Evolutionary conservation across 768 basidiomycete species (phyloP).

Genomic region (Tylopilus cervinicoccineus): DNA sequence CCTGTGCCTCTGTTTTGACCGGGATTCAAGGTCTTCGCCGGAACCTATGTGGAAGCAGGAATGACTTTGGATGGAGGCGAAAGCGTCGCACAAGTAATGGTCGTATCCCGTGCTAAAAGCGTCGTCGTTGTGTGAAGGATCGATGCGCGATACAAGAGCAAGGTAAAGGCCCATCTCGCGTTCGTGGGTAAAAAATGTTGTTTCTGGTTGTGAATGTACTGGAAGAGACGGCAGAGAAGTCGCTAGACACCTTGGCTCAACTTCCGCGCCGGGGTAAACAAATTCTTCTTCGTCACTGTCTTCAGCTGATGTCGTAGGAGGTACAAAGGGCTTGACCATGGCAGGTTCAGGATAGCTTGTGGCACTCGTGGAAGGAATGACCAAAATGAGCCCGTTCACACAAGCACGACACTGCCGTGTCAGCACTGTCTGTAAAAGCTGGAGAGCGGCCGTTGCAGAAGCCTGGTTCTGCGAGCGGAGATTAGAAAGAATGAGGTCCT

Average conservation of each 20-base stretch:
- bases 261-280: constrained; percentile 36
- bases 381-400: constrained; percentile 64
- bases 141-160: constrained; percentile 70
- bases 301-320: constrained; percentile 26
- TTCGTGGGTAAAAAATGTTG: constrained; percentile 76
- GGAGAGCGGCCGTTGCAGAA: constrained; percentile 72
- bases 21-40: constrained; percentile 37
- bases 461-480: constrained; percentile 62
- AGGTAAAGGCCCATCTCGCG: constrained; percentile 82
- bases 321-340: constrained; percentile 29
- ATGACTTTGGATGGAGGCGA: constrained; percentile 63
- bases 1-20: constrained; percentile 58
- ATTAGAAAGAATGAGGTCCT: constrained; percentile 82
- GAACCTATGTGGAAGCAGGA: constrained; percentile 48
- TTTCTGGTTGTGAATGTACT: constrained; percentile 59
- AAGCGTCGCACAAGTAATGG: constrained; percentile 76
- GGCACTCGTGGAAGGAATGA: constrained; percentile 64
- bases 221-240: constrained; percentile 24
- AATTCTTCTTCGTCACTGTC: constrained; percentile 53
- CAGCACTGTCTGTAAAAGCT: constrained; percentile 75
- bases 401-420: constrained; percentile 61
- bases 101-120: constrained; percentile 84
- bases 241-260: constrained; percentile 13
- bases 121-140: constrained; percentile 64
- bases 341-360: constrained; percentile 70